Evolutionary conservation across 768 basidiomycete species (phyloP), one percentile per base, ranked within the genome.

Genomic region (Leccinum pellstonianum): DNA sequence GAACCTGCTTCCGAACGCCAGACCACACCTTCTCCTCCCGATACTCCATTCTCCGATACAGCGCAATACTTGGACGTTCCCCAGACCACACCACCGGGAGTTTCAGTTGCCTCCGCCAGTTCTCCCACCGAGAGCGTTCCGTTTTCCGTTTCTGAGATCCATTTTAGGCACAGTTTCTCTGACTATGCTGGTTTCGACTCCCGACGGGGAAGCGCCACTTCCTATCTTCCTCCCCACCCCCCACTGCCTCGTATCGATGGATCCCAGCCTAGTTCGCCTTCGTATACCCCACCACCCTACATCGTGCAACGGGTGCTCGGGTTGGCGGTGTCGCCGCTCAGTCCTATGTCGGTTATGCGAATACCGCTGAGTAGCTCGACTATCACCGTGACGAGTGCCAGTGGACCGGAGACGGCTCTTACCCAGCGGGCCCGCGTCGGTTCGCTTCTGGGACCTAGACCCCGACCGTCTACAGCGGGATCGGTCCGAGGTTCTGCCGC

Each of bases 51-150:
- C 54, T 19, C 62, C 14, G 29, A 54, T 2, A 37, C 55, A 48
- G 33, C 59, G 57, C 59, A 76, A 62, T 66, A 71, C 66, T 38
- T 73, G 62, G 75, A 41, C 68, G 75, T 63, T 37, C 66, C 60
- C 25, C 60, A 56, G 4, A 52, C 52, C 12, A 35, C 61, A 8
- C 62, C 63, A 33, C 80, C 77, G 14, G 65, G 69, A 3, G 63
- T 66, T 49, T 60, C 63, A 31, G 67, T 51, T 66, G 31, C 72
- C n/a, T 67, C 70, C 51, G 66, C 77, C 31, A 76, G 73, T 29
- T 84, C 85, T 14, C 84, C 83, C 38, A 81, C 82, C 0, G 82
- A 86, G 51, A 86, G 84, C 58, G 73, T 85, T 38, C 81, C 83
- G 1, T 75, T 82, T 58, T 81, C 83, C 15, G 77, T 82, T n/a